These are phyloP conservation scores for Staphylotrichum tortipilum DNA, from an alignment of 495 filamentous ascomycete species.

Conservation along the genomic window DNA sequence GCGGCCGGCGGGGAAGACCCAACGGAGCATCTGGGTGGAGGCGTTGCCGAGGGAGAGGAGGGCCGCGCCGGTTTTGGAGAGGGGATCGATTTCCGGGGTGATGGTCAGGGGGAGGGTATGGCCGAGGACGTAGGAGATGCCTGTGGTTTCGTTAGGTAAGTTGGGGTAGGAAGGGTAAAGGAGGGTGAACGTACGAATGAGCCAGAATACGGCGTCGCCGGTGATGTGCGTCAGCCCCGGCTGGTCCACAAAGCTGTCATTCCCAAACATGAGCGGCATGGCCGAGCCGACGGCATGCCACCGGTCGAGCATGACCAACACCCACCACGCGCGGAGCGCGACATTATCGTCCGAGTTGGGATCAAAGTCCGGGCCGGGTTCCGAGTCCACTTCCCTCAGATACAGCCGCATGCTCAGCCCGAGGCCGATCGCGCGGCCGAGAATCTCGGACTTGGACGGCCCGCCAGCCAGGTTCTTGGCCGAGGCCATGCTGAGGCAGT, in stretches of 20 bases:
- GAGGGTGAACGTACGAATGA: slow-evolving; percentile 58
- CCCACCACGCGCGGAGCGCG: slow-evolving; percentile 64
- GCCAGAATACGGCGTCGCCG: slow-evolving; percentile 53
- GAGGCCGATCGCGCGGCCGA: slow-evolving; percentile 51
- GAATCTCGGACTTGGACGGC: slow-evolving; percentile 31
- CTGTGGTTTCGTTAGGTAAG: slow-evolving; percentile 26
- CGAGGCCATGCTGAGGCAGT: slow-evolving; percentile 35
- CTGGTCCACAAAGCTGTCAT: slow-evolving; percentile 52
- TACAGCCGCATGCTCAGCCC: slow-evolving; percentile 52
- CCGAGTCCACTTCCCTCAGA: slow-evolving; percentile 21
- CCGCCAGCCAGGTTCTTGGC: slow-evolving; percentile 26
- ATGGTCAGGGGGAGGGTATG: slow-evolving; percentile 22
- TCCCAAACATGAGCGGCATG: slow-evolving; percentile 47
- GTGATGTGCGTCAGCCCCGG: slow-evolving; percentile 58
- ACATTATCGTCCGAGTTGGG: slow-evolving; percentile 63
- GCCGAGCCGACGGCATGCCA: slow-evolving; percentile 66
- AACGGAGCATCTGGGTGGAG: slow-evolving; percentile 38
- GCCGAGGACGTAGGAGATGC: slow-evolving; percentile 29
- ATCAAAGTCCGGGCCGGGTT: slow-evolving; percentile 35
- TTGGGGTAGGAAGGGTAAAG: too few species aligned
- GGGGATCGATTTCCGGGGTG: slow-evolving; percentile 13
- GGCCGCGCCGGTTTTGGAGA: slow-evolving; percentile 3
- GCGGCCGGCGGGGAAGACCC: slow-evolving; percentile 35
- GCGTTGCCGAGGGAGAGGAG: slow-evolving; percentile 19
- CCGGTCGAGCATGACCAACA: slow-evolving; percentile 62